These are phyloP conservation scores for Peterozyma toletana DNA, from an alignment of 805 yeast species.

Conservation along the genomic window DNA sequence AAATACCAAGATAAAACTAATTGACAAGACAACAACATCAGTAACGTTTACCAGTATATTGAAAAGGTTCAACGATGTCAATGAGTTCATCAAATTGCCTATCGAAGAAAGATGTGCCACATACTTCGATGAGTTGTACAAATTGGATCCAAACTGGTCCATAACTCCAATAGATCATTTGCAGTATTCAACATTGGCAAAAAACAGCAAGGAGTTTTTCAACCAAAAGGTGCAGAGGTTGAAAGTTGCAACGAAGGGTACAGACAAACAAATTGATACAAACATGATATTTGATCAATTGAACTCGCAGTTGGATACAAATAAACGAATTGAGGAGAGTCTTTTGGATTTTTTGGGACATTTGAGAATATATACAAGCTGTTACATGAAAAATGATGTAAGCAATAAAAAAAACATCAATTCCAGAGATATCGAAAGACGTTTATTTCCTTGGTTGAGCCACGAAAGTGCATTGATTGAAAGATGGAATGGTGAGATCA, in stretches of 20 bases:
- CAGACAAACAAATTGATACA: conserved; percentile 4
- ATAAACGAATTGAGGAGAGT: conserved; percentile 2
- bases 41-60: too few relatives aligned
- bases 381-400: conserved; percentile 5
- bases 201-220: conserved; percentile 1
- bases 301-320: conserved; percentile 1
- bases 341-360: conserved; percentile 3
- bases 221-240: conserved; percentile 1
- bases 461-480: conserved; percentile 29
- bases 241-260: conserved; percentile 2
- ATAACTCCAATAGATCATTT: conserved; percentile 3
- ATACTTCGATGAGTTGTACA: conserved; percentile 3
- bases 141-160: conserved; percentile 5
- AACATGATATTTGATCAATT: conserved; percentile 1
- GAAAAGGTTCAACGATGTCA: too few relatives aligned
- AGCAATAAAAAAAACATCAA: background rate
- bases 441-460: conserved; percentile 35
- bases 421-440: conserved; percentile 2
- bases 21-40: background rate
- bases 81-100: background rate
- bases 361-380: conserved; percentile 6
- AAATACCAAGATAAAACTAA: background rate
- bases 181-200: background rate
- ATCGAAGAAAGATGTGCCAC: conserved; percentile 1
- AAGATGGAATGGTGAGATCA: conserved; percentile 18